Evolutionary conservation across 495 filamentous ascomycete species (phyloP).

Genomic region (Entonaema liquescens): DNA sequence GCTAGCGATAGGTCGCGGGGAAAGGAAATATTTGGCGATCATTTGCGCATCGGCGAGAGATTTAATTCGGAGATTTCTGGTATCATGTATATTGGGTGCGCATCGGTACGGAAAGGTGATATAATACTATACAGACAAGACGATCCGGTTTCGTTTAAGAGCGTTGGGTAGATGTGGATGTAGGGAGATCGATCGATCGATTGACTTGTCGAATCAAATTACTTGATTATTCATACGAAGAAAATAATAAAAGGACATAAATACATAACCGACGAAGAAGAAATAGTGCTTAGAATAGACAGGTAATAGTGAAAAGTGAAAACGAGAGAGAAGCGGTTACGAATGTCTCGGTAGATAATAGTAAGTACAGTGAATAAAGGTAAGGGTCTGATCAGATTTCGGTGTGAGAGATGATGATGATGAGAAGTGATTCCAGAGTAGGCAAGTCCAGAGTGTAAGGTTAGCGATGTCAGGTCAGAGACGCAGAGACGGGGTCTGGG

Average conservation of each 20-base stretch:
- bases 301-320: constrained; percentile 19
- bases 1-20: constrained; percentile 28
- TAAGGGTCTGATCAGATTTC: constrained; percentile 28
- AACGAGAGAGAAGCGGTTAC: constrained; percentile 6
- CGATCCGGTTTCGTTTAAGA: constrained; percentile 13
- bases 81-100: constrained; percentile 30
- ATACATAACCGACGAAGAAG: constrained; percentile 19
- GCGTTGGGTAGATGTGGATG: constrained; percentile 1
- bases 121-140: constrained; percentile 28
- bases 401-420: constrained; percentile 39
- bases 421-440: constrained; percentile 15
- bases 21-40: constrained; percentile 14
- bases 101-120: constrained; percentile 23
- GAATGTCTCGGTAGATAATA: constrained; percentile 6
- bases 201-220: constrained; percentile 27
- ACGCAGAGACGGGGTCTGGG: constrained; percentile 6
- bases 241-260: constrained; percentile 20
- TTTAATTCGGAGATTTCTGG: neutral
- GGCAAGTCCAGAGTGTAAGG: constrained; percentile 13
- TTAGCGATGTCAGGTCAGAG: constrained; percentile 42
- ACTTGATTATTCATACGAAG: constrained; percentile 28
- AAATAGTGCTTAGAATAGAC: constrained; percentile 13
- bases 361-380: constrained; percentile 15
- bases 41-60: constrained; percentile 35
- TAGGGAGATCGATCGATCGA: constrained; percentile 12